Base-by-base conservation (phyloP, 306 rosid species). In the Boehmeria nivea region DNA sequence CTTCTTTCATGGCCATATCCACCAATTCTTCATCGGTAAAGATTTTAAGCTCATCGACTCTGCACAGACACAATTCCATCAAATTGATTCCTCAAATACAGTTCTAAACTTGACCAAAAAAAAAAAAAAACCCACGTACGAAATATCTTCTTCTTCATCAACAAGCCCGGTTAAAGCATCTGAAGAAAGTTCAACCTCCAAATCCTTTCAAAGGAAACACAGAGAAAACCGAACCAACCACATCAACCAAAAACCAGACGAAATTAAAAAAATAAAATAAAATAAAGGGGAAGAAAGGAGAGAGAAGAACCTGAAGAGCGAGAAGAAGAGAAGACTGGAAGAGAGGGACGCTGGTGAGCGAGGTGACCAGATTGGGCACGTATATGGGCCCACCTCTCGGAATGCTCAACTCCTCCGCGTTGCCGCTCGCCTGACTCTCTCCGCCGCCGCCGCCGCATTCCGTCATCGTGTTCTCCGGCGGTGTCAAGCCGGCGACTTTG, bases 361-460 rank as follows among this genome's bases (percentile, higher is more conserved):
- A 67, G 27, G 76, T 69, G 27, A 70, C 77, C 69, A 81, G 51
- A 47, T 81, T 89, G 20, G 93, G 60, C 42, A 78, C 71, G 37
- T 75, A 89, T 54, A 89, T 72, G 36, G 95, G 97, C 22, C 97
- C 97, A n/a, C 97, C 95, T 62, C 84, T 77, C 0, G 85, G 89
- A 36, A 78, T 24, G 16, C 79, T 69, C 45, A 69, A 44, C 19
- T 34, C 20, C 25, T 52, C 63, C n/a, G 43, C 39, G n/a, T 14
- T 43, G 43, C 12, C 16, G 47, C 22, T 21, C 16, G 51, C 20
- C 40, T 58, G 43, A 33, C 6, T 59, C 47, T 8, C 67, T 6
- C 15, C 12, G 31, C 19, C 31, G 37, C 23, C 16, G 19, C 14
- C 39, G 36, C 36, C 8, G 50, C 22, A 25, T 43, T 59, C 66